Evolutionary conservation across 2,329 filamentous ascomycete genomes (phyloP).

Genomic region (Helotiales sp.): DNA sequence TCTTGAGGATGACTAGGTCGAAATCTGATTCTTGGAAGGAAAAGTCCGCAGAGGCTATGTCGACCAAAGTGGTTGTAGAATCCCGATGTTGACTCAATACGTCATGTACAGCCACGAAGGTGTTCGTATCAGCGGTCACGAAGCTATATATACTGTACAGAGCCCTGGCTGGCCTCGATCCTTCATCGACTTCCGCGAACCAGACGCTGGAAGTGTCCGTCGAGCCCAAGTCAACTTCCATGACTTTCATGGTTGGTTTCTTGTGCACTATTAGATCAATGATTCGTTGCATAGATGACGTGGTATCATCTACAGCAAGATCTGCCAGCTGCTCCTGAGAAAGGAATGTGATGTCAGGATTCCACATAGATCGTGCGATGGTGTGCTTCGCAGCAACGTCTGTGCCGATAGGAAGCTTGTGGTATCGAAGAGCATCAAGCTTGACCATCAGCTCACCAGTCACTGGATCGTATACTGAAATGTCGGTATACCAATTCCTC

Average conservation of each 20-base stretch:
- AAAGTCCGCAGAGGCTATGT: too few relatives aligned
- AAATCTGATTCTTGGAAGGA: too few relatives aligned
- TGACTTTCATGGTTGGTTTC: conserved; percentile 36
- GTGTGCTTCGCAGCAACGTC: neutral
- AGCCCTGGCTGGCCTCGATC: neutral
- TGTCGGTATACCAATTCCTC: conserved; percentile 18
- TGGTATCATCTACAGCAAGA: neutral
- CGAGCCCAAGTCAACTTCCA: conserved; percentile 36
- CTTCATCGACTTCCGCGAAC: neutral
- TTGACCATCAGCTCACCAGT: neutral
- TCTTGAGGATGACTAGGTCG: too few relatives aligned
- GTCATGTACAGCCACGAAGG: neutral
- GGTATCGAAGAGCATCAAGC: neutral
- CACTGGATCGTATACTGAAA: conserved; percentile 13
- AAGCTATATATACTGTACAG: neutral
- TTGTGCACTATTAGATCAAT: conserved; percentile 38
- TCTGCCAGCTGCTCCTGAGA: neutral
- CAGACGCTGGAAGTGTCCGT: neutral
- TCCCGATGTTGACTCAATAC: too few relatives aligned
- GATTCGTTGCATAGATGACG: neutral
- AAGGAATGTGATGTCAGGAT: neutral
- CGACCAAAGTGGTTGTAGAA: too few relatives aligned
- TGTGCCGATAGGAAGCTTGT: too few relatives aligned
- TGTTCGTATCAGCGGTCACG: neutral
- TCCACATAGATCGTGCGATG: neutral